Percentiles rank a stretch among this genome's conserved stretches.
Conservation (phyloP, 164 flowering plant species). For the Pachysandra terminalis region DNA sequence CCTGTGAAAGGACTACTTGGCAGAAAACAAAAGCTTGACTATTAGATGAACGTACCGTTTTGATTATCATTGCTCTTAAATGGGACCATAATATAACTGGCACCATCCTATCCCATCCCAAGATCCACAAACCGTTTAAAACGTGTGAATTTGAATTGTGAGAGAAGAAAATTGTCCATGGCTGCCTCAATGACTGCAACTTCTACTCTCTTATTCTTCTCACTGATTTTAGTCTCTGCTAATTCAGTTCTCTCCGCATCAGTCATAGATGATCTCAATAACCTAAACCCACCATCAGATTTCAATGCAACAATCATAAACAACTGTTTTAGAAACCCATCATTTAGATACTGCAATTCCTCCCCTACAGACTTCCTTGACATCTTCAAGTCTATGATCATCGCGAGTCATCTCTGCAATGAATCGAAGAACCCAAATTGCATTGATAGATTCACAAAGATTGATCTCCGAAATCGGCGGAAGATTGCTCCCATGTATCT, state of each 20-base stretch:
- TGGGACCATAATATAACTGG: too few species aligned
- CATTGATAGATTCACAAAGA: conserved; percentile 38
- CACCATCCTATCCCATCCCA: too few species aligned
- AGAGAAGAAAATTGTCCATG: conserved; percentile 12
- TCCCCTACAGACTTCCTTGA: conserved; percentile 35
- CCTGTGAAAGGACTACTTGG: too few species aligned
- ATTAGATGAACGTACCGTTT: too few species aligned
- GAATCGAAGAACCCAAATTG: conserved; percentile 53
- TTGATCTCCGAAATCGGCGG: conserved; percentile 45
- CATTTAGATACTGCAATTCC: conserved; percentile 48
- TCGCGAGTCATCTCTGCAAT: conserved; percentile 55
- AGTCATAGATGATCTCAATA: conserved; percentile 51
- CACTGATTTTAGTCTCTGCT: conserved; percentile 3
- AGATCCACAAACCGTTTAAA: too few species aligned
- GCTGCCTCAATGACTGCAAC: conserved; percentile 25
- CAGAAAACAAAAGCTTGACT: too few species aligned
- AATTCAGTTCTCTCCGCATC: conserved; percentile 26
- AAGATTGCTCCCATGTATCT: conserved; percentile 47
- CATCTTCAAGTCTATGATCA: conserved; percentile 54
- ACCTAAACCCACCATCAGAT: conserved; percentile 44
- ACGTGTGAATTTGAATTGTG: not conserved
- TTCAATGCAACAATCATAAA: conserved; percentile 39
- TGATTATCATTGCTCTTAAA: too few species aligned
- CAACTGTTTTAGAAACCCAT: conserved; percentile 48
- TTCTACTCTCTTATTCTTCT: conserved; percentile 8